Evolutionary conservation across 805 yeast genomes (phyloP), one percentile per base, ranked within the genome.

Genomic region (Debaryomyces tyrocola): DNA sequence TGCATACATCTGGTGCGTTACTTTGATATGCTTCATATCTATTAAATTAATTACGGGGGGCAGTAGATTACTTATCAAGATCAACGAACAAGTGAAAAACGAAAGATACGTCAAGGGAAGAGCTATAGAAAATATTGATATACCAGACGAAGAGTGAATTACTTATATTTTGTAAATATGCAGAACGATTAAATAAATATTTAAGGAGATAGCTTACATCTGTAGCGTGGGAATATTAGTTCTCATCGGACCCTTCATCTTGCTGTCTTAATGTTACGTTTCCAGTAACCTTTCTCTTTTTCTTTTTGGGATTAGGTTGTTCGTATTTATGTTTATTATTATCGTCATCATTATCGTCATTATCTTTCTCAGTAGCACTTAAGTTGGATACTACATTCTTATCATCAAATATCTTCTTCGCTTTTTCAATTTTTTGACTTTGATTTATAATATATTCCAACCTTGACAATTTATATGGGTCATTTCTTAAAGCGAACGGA

Each of bases 41-140:
- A 35, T 46, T 7, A 58, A 56, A 36, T 40, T 53, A 21, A 28
- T 43, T 9, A 18, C 47, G 10, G 51, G 51, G 12, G 40, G 52
- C 3, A 21, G 20, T n/a, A 15, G 24, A 1, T 43, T 60, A 17
- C 58, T 48, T 43, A 44, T 43, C 1, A 46, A 46, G 18, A 56
- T 75, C 36, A 66, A 70, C 41, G 73, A 74, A 40, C 72, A 73
- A 52, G 82, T 82, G n/a, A 80, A 77, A 56, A 79, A 79, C 47
- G 83, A 81, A 52, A 72, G 73, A 48, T 82, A 80, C 49, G 80
- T 81, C 10, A 72, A 73, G 43, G 85, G 85, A 1, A 75, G 80
- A 54, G 77, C 82, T 3, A 67, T 80, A 45, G 80, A 78, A 52
- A 78, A 75, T 44, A 49, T 59, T 34, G 61, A 59, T 33, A n/a